phyloP scores from a whole-genome alignment of 2,329 filamentous ascomycete genomes.

The Fusarium circinatum region DNA sequence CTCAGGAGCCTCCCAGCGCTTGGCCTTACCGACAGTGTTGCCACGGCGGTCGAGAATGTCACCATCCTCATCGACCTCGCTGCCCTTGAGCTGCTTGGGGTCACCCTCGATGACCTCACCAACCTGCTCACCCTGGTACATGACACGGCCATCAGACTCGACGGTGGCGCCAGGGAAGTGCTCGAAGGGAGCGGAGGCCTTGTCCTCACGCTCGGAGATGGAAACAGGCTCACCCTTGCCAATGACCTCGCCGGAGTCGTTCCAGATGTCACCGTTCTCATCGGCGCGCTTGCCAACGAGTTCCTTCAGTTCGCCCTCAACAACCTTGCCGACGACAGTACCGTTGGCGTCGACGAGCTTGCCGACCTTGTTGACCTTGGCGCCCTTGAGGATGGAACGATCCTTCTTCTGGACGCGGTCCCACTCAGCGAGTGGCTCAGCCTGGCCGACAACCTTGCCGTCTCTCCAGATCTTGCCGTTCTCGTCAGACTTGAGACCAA shows the following conservation, averaged over 20 bases:
- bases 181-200: constrained; percentile 64
- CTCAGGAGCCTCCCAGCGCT: constrained; percentile 70
- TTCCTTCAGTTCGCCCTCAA: constrained; percentile 71
- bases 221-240: constrained; percentile 72
- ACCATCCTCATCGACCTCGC: constrained; percentile 74
- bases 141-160: constrained; percentile 63
- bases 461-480: constrained; percentile 75
- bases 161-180: constrained; percentile 66
- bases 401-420: constrained; percentile 56
- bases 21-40: constrained; percentile 73
- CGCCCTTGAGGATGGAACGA: constrained; percentile 61
- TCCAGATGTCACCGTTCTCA: constrained; percentile 76
- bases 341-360: constrained; percentile 66
- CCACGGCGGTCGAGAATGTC: constrained; percentile 75
- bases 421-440: constrained; percentile 69
- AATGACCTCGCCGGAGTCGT: constrained; percentile 74
- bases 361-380: constrained; percentile 68
- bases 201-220: constrained; percentile 61
- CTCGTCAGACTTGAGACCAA: constrained; percentile 73
- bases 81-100: constrained; percentile 70
- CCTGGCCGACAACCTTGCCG: constrained; percentile 72
- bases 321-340: constrained; percentile 68
- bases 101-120: constrained; percentile 74
- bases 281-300: constrained; percentile 73
- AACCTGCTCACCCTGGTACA: constrained; percentile 63